Percentiles rank a stretch among this genome's conserved stretches.
phyloP scores from a whole-genome alignment of 2,329 filamentous ascomycete species.

The Thielaviopsis populi region DNA sequence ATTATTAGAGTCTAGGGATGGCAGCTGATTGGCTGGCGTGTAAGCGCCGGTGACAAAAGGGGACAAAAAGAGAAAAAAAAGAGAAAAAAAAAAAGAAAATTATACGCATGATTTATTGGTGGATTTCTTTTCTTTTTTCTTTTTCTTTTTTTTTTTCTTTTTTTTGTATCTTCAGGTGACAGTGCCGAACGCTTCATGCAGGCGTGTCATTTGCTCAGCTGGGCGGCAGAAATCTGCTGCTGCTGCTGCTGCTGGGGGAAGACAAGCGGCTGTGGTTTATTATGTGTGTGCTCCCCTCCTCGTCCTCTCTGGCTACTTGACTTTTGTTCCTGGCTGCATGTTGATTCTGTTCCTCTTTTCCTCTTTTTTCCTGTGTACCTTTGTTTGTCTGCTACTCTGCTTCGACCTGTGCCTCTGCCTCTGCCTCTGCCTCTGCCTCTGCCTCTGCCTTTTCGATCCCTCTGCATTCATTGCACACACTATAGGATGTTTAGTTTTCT shows the following conservation, averaged over 20 bases:
- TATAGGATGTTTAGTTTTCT: neutral
- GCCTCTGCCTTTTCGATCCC: neutral
- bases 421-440: conserved; percentile 18
- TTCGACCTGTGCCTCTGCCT: conserved; percentile 18
- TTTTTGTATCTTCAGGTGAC: neutral
- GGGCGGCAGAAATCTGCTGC: too few species aligned
- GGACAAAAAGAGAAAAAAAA: neutral
- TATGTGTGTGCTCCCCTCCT: neutral
- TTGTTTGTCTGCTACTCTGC: too few species aligned
- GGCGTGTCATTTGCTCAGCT: too few species aligned
- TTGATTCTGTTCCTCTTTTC: neutral
- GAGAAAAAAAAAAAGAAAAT: neutral
- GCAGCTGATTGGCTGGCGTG: conserved; percentile 12
- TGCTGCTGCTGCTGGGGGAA: neutral
- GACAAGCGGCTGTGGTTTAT: neutral
- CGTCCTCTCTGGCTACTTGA: neutral
- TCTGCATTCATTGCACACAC: neutral
- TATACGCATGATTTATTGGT: neutral
- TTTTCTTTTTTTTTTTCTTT: conserved; percentile 3
- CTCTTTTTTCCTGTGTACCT: neutral
- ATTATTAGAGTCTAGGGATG: neutral
- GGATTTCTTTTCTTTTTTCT: neutral
- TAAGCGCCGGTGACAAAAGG: conserved; percentile 13
- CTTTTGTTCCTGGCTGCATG: neutral
- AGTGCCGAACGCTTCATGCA: neutral